Evolutionary conservation across 108 stramenopile species (phyloP).

Genomic region (Nitzschia sp.): DNA sequence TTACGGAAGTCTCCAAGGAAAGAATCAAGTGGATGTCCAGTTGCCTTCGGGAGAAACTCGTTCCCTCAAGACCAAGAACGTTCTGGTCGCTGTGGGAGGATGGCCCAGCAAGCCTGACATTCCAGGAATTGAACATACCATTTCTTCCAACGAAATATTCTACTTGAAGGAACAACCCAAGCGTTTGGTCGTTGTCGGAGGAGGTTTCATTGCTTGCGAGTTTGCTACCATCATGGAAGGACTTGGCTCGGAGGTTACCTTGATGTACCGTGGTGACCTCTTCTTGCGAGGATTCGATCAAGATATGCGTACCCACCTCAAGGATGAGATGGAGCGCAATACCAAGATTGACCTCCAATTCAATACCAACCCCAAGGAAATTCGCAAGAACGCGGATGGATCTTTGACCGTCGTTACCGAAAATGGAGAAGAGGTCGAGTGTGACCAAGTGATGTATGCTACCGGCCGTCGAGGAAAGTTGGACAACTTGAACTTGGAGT

Average conservation of each 20-base stretch:
- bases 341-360: conserved; percentile 61
- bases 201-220: conserved; percentile 92
- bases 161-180: conserved; percentile 81
- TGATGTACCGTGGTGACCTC: conserved; percentile 73
- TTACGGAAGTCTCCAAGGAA: conserved; percentile 38
- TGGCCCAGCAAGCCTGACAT: conserved; percentile 70
- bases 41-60: conserved; percentile 24
- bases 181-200: conserved; percentile 83
- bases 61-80: conserved; percentile 67
- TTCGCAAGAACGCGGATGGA: conserved; percentile 50
- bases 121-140: conserved; percentile 81
- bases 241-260: conserved; percentile 78
- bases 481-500: conserved; percentile 62
- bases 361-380: conserved; percentile 63
- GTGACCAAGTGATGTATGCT: conserved; percentile 71
- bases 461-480: conserved; percentile 74
- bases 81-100: conserved; percentile 84
- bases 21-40: conserved; percentile 22
- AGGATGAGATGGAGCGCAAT: conserved; percentile 65
- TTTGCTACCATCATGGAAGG: conserved; percentile 87
- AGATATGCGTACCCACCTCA: conserved; percentile 59
- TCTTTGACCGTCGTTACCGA: conserved; percentile 55
- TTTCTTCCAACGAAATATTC: conserved; percentile 85
- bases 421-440: conserved; percentile 54
- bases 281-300: conserved; percentile 76